Conservation (phyloP, 495 filamentous ascomycete species). For the Penicillium flavigenum region DNA sequence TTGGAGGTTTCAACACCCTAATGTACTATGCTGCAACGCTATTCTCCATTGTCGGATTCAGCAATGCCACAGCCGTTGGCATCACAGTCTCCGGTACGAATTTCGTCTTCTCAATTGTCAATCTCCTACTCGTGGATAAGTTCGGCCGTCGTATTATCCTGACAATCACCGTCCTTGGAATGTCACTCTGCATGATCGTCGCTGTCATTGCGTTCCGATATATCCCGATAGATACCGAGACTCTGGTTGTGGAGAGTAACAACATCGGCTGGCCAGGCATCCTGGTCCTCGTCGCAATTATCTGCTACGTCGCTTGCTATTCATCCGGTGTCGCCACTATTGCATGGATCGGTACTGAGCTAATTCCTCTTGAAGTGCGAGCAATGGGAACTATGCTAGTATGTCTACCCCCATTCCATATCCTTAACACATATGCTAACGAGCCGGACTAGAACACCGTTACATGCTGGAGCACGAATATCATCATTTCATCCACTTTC, state of each 20-base stretch:
- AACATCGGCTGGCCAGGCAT: slow-evolving; percentile 38
- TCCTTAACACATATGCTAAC: neutral
- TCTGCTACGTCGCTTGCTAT: slow-evolving; percentile 48
- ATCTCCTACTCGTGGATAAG: slow-evolving; percentile 46
- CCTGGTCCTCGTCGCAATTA: slow-evolving; percentile 45
- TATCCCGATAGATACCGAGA: slow-evolving; percentile 47
- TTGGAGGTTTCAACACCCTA: slow-evolving; percentile 46
- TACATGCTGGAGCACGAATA: slow-evolving; percentile 51
- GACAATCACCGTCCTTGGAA: slow-evolving; percentile 45
- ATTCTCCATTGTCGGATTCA: slow-evolving; percentile 52
- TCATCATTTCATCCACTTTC: slow-evolving; percentile 53
- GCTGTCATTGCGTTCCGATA: slow-evolving; percentile 49
- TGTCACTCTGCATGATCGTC: slow-evolving; percentile 40
- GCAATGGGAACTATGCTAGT: slow-evolving; percentile 51
- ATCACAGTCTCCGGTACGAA: slow-evolving; percentile 51
- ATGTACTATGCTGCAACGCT: slow-evolving; percentile 53
- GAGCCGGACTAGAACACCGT: slow-evolving; percentile 33
- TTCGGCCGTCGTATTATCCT: slow-evolving; percentile 50
- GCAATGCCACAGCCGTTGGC: slow-evolving; percentile 48
- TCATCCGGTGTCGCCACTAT: slow-evolving; percentile 46
- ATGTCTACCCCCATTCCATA: neutral
- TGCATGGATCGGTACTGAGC: slow-evolving; percentile 48
- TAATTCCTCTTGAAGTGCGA: slow-evolving; percentile 51
- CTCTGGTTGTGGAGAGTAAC: slow-evolving; percentile 26
- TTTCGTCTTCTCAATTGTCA: slow-evolving; percentile 51